Evolutionary conservation across 192 early-diverging fungal genomes (phyloP), one percentile per base, ranked within the genome.

Genomic region (Nowakowskiella sp.): DNA sequence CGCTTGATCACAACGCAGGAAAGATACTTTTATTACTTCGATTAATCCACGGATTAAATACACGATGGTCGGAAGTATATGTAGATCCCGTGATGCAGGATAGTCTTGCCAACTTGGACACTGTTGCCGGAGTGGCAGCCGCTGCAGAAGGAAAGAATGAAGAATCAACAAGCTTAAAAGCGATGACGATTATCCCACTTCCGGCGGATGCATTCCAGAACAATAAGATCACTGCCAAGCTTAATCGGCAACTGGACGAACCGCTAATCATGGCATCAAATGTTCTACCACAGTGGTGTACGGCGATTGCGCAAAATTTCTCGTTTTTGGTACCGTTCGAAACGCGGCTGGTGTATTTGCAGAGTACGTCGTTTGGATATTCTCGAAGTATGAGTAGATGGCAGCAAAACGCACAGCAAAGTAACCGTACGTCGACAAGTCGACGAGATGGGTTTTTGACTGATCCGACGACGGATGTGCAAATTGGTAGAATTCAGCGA

Each of bases 311-410:
- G n/a, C 50, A 50, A 21, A 58, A 77, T 19, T 87, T 80, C 26
- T 81, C 82, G 1, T 94, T 93, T 60, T 52, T 97, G 52, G 68
- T 94, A 27, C 84, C 87, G 0, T 92, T 94, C 55, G 87, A 90
- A 39, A 74, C 81, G 21, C 84, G 91, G 0, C 66, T 84, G 42
- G 64, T 78, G 4, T 94, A 83, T 57, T 63, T 94, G 25, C 87
- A 89, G 56, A 87, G 77, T 31, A 88, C 91, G 0, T 73, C 82
- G 4, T 92, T 97, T 74, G 93, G 93, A 4, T 89, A 88, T 51
- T 80, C 86, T 6, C 74, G 92, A 2, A 81, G 82, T 31, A 78
- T 94, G 60, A 71, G 70, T 30, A 61, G 71, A 16, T 88, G 84
- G 86, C 78, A 80, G 57, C 68, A 76, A 13, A 57, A 58, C 44